Conservation (phyloP, 2,329 filamentous ascomycete genomes). For the Colletotrichum destructivum region DNA sequence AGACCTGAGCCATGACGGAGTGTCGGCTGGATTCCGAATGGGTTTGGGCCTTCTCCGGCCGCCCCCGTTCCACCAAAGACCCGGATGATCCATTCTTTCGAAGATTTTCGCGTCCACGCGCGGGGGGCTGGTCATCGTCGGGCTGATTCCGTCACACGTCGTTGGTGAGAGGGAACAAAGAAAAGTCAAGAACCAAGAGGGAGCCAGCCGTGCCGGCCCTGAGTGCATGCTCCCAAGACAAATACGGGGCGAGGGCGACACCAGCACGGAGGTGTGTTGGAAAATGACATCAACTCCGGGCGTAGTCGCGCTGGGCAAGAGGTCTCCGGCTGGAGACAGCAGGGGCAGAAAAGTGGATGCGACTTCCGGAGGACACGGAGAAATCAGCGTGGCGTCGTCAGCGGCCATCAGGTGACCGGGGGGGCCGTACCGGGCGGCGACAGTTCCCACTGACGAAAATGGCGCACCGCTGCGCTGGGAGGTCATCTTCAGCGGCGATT, state of each 20-base stretch:
- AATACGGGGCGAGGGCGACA: constrained; percentile 28
- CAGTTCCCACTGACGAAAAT: constrained; percentile 20
- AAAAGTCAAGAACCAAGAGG: not conserved
- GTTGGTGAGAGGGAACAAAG: not conserved
- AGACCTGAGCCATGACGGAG: constrained; percentile 6
- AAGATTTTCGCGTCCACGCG: not conserved
- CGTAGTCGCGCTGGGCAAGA: constrained; percentile 28
- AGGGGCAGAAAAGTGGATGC: constrained; percentile 38
- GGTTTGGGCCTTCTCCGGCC: constrained; percentile 15
- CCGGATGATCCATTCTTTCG: constrained; percentile 8
- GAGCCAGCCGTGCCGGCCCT: constrained; percentile 18
- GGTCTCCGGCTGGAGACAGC: constrained; percentile 29
- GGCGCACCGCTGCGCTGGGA: constrained; percentile 20
- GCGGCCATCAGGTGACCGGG: constrained; percentile 31
- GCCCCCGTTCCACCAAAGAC: constrained; percentile 14
- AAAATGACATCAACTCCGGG: constrained; percentile 42
- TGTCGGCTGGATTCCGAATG: constrained; percentile 31
- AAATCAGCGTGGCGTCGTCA: constrained; percentile 34
- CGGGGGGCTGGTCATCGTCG: constrained; percentile 5
- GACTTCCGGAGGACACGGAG: constrained; percentile 36
- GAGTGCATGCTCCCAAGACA: constrained; percentile 30
- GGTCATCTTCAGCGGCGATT: not conserved
- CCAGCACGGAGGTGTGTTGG: constrained; percentile 39
- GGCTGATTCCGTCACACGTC: constrained; percentile 20
- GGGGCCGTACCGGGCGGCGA: not conserved